Base-by-base conservation (phyloP, 1,284 basidiomycete genomes). In the Austroboletus rostrupii region DNA sequence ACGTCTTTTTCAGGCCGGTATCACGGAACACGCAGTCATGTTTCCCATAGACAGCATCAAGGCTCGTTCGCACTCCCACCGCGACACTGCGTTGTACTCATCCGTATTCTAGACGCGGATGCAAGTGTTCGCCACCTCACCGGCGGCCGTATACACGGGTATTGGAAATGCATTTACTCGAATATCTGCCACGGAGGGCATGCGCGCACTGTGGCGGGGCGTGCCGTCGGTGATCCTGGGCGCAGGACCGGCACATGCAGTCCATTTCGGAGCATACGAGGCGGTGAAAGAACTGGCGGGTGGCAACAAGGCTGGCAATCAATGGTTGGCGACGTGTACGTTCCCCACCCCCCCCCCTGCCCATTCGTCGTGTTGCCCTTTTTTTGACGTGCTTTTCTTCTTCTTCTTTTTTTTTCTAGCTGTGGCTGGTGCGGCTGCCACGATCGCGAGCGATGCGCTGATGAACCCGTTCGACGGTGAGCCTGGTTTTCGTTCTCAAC, bases 401-500 rank as follows among this genome's bases (percentile, higher is more conserved):
- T 37, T 23, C 44, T 39, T 53, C 5, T 23, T 23, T 23, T 5
- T 23, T 23, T 23, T 5, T 26, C 9, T 6, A 89, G 95, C 95
- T 17, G 65, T 96, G 23, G 97, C 97, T 26, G 97, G 97, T 57
- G 96, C 94, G 47, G 83, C 87, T 1, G 97, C 97, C 0, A 98
- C 96, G 19, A 90, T 97, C 60, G 90, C 93, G 3, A 90, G 90
- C 51, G 97, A 99, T 73, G 96, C 96, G 9, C 77, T 99, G 53
- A 99, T 99, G 97, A 99, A 99, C 71, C 97, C 97, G 4, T 99
- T 99, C 67, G 97, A 99, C 72, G 94, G 94, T 96, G 68, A 67
- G 83, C 70, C 41, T 37, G 21, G 23, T 5, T 37, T 23, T 55
- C 49, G 17, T 20, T 41, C 42, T 21, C 46, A 43, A 35, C 48